Conservation (phyloP, 2,329 filamentous ascomycete species). For the Penicillium sp. region DNA sequence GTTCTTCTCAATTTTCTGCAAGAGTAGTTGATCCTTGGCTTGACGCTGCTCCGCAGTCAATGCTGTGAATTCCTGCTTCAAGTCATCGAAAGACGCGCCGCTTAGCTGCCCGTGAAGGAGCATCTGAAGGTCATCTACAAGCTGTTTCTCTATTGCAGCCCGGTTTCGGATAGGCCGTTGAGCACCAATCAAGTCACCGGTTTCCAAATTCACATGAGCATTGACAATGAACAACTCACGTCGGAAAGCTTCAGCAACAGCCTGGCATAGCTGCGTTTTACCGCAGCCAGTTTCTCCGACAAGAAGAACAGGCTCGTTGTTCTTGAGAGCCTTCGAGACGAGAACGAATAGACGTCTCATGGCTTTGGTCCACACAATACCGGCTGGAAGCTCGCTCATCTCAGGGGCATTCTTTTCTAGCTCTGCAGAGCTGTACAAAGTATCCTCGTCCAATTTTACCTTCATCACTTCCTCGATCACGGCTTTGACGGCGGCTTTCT, state of each 20-base stretch:
- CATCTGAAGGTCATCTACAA: slow-evolving; percentile 60
- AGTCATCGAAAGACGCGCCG: slow-evolving; percentile 50
- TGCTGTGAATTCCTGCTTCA: slow-evolving; percentile 60
- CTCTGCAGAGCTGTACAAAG: slow-evolving; percentile 65
- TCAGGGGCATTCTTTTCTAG: slow-evolving; percentile 57
- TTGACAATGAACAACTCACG: slow-evolving; percentile 87
- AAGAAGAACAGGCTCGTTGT: slow-evolving; percentile 90
- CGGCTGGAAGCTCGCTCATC: slow-evolving; percentile 29
- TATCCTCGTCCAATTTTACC: slow-evolving; percentile 70
- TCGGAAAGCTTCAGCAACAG: slow-evolving; percentile 75
- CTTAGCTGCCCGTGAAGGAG: slow-evolving; percentile 40
- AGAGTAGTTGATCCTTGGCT: slow-evolving; percentile 50
- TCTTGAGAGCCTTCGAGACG: slow-evolving; percentile 78
- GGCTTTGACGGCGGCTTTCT: slow-evolving; percentile 77
- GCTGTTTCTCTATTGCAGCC: slow-evolving; percentile 63
- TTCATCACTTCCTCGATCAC: slow-evolving; percentile 91
- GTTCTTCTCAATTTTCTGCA: slow-evolving; percentile 45
- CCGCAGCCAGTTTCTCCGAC: slow-evolving; percentile 97
- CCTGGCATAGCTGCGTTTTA: slow-evolving; percentile 94
- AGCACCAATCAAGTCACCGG: slow-evolving; percentile 92
- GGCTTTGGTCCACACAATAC: slow-evolving; percentile 87
- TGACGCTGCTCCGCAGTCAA: slow-evolving; percentile 48
- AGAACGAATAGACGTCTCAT: slow-evolving; percentile 91
- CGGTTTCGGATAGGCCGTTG: slow-evolving; percentile 89
- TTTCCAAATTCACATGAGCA: slow-evolving; percentile 97